Conservation (phyloP, 139 green algal genomes). For the Chlorella sp. region DNA sequence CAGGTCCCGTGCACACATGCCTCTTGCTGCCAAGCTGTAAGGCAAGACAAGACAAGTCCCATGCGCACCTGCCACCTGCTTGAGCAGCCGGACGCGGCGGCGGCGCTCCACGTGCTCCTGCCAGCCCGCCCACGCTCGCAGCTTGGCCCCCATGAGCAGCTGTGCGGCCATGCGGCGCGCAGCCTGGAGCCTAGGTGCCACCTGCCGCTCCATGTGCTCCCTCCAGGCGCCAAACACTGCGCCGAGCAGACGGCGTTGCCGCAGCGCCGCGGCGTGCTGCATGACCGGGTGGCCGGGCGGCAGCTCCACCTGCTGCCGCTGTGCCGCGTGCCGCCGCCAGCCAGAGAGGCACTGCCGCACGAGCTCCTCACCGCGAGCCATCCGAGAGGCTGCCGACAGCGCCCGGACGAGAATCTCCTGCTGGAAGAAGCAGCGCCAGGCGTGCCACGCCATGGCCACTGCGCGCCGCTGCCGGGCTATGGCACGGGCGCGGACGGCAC, state of each 20-base stretch:
- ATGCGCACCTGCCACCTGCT: too few relatives aligned
- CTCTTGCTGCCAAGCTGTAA: too few relatives aligned
- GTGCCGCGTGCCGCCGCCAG: not conserved
- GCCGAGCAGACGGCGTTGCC: conserved; percentile 2
- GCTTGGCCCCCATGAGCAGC: conserved; percentile 14
- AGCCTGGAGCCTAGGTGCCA: conserved; percentile 3
- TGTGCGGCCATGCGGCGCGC: conserved; percentile 8
- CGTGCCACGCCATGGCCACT: not conserved
- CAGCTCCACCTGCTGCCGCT: conserved; percentile 8
- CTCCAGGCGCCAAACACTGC: not conserved
- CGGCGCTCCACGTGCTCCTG: not conserved
- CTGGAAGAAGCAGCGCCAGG: not conserved
- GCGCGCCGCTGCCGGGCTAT: not conserved
- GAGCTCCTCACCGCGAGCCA: not conserved
- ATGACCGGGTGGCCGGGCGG: not conserved
- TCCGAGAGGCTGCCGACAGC: not conserved
- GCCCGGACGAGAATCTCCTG: not conserved
- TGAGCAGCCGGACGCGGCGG: not conserved
- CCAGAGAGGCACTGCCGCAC: not conserved
- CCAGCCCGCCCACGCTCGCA: conserved; percentile 5
- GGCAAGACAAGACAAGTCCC: too few relatives aligned
- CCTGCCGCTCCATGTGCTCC: not conserved
- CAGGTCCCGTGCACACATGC: not conserved
- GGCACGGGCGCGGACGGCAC: not conserved
- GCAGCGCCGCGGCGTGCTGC: not conserved